phyloP scores from a whole-genome alignment of 2,329 filamentous ascomycete species.

The Aureobasidium sp. region DNA sequence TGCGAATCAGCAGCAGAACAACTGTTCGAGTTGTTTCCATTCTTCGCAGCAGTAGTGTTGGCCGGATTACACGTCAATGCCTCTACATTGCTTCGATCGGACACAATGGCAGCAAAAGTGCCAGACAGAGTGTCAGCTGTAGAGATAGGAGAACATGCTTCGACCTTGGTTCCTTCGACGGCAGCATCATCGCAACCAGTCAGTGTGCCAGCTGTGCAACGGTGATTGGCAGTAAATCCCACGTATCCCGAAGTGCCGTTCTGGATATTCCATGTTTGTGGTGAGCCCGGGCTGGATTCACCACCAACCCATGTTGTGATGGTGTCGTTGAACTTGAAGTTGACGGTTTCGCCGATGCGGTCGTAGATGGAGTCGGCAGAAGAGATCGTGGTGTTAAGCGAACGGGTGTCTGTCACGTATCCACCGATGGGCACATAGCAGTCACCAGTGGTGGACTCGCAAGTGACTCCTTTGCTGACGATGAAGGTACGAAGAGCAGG shows the following conservation, averaged over 20 bases:
- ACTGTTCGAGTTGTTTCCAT: not conserved
- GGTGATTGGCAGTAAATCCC: not conserved
- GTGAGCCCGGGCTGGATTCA: not conserved
- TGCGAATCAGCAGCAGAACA: not conserved
- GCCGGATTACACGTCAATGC: conserved; percentile 1
- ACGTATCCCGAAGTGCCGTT: not conserved
- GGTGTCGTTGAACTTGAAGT: not conserved
- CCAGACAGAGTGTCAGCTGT: not conserved
- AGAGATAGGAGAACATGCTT: not conserved
- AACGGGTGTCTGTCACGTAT: not conserved
- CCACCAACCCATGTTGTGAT: not conserved
- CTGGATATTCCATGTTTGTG: not conserved
- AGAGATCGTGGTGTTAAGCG: not conserved
- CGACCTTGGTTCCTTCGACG: not conserved
- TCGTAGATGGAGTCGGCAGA: not conserved
- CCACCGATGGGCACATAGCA: not conserved
- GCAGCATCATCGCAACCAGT: not conserved
- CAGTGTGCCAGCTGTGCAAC: not conserved
- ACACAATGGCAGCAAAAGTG: not conserved
- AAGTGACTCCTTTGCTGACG: not conserved
- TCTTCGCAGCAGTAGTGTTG: not conserved
- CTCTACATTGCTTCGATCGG: not conserved
- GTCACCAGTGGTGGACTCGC: not conserved
- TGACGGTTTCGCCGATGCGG: not conserved
- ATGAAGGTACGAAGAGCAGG: not conserved